phyloP scores from a whole-genome alignment of 768 basidiomycete species.

The Collybiopsis confluens region DNA sequence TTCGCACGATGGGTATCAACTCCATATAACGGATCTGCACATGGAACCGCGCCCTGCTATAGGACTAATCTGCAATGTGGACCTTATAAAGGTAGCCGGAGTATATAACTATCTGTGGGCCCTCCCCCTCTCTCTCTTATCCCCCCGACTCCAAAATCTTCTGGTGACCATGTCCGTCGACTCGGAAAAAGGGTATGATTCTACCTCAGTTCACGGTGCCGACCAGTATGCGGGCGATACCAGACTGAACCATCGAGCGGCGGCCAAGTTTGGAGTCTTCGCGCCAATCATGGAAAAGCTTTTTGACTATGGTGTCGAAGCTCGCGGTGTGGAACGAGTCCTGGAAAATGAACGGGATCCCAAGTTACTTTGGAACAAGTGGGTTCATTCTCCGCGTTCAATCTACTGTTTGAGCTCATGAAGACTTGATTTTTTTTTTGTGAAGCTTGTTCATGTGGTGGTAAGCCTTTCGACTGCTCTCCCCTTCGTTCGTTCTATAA shows the following conservation, averaged over 20 bases:
- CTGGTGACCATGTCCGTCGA: slow-evolving; percentile 4
- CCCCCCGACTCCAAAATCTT: not conserved
- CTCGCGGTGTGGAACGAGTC: slow-evolving; percentile 50
- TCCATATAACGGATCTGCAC: not conserved
- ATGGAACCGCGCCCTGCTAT: too few species aligned
- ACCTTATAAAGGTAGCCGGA: not conserved
- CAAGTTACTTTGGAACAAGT: slow-evolving; percentile 44
- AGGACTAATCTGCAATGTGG: not conserved
- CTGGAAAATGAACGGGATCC: slow-evolving; percentile 43
- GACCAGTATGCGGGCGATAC: slow-evolving; percentile 13
- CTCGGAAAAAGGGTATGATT: slow-evolving; percentile 3
- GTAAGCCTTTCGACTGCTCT: slow-evolving; percentile 18
- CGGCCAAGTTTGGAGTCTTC: slow-evolving; percentile 23
- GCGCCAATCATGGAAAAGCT: slow-evolving; percentile 31
- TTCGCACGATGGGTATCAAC: not conserved
- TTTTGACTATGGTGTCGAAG: slow-evolving; percentile 48
- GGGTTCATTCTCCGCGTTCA: slow-evolving; percentile 12
- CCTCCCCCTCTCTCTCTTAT: not conserved
- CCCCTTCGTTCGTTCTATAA: not conserved
- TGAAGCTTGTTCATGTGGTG: slow-evolving; percentile 43
- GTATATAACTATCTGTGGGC: not conserved
- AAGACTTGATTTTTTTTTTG: not conserved
- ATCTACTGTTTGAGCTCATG: slow-evolving; percentile 3
- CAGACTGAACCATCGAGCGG: slow-evolving; percentile 20
- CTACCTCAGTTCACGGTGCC: not conserved